Conservation (phyloP, 495 filamentous ascomycete species). For the Aspergillus funiculosus region DNA sequence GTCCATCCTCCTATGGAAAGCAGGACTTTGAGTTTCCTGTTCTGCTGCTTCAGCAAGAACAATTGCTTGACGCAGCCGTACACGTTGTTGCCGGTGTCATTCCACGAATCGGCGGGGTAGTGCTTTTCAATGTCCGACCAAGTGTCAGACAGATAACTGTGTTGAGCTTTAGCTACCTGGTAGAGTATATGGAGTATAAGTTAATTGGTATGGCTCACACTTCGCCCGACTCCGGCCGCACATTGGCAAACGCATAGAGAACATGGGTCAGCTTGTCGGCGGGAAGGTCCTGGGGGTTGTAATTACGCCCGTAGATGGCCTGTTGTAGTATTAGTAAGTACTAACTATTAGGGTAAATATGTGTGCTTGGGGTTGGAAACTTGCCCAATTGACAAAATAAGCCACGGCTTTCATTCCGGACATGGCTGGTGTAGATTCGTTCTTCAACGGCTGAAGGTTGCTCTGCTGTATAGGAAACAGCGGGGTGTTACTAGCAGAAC, state of each 20-base stretch:
- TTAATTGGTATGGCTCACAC: conserved; percentile 48
- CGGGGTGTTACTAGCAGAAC: conserved; percentile 15
- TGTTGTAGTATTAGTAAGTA: conserved; percentile 25
- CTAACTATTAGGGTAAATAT: neutral
- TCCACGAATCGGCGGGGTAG: conserved; percentile 50
- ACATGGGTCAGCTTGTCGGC: conserved; percentile 86
- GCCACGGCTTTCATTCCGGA: conserved; percentile 41
- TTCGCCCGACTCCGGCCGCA: conserved; percentile 67
- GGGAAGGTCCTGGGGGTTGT: conserved; percentile 82
- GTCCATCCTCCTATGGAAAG: conserved; percentile 97
- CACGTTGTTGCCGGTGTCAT: conserved; percentile 41
- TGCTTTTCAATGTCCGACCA: conserved; percentile 90
- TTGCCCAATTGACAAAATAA: conserved; percentile 56
- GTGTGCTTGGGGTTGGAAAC: conserved; percentile 14
- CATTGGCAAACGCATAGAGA: conserved; percentile 85
- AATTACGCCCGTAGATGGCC: conserved; percentile 81
- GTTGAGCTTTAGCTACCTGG: conserved; percentile 2
- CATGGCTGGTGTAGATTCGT: conserved; percentile 23
- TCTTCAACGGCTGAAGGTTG: conserved; percentile 6
- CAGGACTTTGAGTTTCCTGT: conserved; percentile 84
- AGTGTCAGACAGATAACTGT: conserved; percentile 65
- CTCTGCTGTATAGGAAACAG: conserved; percentile 9
- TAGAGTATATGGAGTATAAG: neutral
- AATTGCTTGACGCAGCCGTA: conserved; percentile 83
- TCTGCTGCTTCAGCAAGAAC: conserved; percentile 77